Base-by-base conservation (phyloP, 768 basidiomycete species). In the Xerocomellus dryophilus region DNA sequence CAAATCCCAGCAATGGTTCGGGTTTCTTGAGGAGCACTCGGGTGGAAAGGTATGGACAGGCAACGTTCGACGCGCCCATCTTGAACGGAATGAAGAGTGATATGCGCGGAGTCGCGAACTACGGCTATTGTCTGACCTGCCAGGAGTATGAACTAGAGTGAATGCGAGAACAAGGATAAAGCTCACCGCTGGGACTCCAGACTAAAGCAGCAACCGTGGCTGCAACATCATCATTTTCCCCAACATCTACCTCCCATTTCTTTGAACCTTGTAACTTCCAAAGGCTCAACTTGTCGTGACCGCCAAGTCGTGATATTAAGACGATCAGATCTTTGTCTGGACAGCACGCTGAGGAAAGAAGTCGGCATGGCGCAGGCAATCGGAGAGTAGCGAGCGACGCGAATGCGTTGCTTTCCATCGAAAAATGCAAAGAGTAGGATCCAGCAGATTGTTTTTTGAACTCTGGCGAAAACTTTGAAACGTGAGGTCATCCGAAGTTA, bases 121-220 rank as follows among this genome's bases (percentile, higher is more conserved):
- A 90, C 78, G 17, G 86, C 89, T 55, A 93, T 80, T 43, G 78
- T 82, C 70, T 87, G 85, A 47, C 84, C 84, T 87, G 62, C 36
- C 42, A 43, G 32, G 23, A 8, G 34, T 50, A 41, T 31, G 54
- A 59, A 50, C 27, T 12, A 36, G 38, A 39, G 35, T 14, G 11
- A 27, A 25, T 32, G 17, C 47, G n/a, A 29, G 41, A 50, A 21
- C 17, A 29, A 51, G 21, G 11, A 53, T 43, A 57, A 39, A 45
- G 70, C 52, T 72, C 54, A 90, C 91, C 88, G 68, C 87, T 88
- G 3, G 91, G 90, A 69, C 89, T 90, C 91, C 90, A 93, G 12
- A 81, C 81, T 31, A 93, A 63, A 43, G 74, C 83, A 40, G 80
- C 74, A 27, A 88, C 78, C 50, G 79, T 77, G 39, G 72, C 74